Evolutionary conservation across 345 rosid species (phyloP), one percentile per base, ranked within the genome.

Genomic region (Melaleuca alternifolia): DNA sequence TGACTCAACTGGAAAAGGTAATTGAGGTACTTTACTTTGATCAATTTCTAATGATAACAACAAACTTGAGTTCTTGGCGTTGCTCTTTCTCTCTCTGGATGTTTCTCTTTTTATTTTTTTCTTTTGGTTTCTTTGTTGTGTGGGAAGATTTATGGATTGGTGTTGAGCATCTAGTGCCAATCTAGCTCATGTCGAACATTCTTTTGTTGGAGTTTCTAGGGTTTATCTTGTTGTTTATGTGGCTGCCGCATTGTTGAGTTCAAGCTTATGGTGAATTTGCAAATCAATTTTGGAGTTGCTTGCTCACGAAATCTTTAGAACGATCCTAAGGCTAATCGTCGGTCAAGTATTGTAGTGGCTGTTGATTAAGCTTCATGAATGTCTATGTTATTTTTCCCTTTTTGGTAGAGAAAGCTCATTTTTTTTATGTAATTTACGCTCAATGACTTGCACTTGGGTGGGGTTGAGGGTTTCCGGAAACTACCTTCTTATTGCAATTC

Each of bases 231-330:
- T 18, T 18, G 46, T 82, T 0, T 0, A 57, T 14, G 15, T 0
- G 6, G 81, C 51, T 14, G 51, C 83, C 28, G 24, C 50, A 44
- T 84, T 86, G 52, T 14, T 37, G 89, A 18, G 83, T 86, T 77
- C 87, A 84, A 21, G 50, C 51, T 50, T 11, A 23, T 12, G 20
- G 14, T 59, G 86, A 7, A 16, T 75, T 84, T 87, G 83, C 91
- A 95, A 96, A 95, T 94, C 95, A 56, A 85, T 96, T 90, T 89
- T 93, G 89, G 94, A 94, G 90, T 87, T 93, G 51, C 90, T 98
- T 6, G 89, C 90, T 37, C 93, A 92, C 86, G 93, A 86, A 89
- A 89, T 93, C 44, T 46, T 85, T 50, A 86, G 88, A 88, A 93
- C 94, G 88, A 82, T 92, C 77, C 92, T 92, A 12, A 88, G 93